Base-by-base conservation (phyloP, 192 early-diverging fungal species). In the Mycoemilia scoparia region DNA sequence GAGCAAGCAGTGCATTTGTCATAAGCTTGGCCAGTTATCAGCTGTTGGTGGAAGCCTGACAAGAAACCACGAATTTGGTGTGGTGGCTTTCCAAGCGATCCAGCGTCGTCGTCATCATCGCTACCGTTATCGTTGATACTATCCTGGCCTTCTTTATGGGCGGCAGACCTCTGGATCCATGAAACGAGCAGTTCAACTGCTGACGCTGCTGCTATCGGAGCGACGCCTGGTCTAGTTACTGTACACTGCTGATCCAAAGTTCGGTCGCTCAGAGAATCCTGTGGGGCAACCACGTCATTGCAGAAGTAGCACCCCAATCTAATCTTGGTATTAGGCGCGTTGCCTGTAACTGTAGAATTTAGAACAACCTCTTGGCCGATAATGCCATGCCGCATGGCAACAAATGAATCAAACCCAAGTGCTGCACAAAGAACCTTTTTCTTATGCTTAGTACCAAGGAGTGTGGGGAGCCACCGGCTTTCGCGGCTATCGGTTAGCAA, bases 211-310 rank as follows among this genome's bases (percentile, higher is more conserved):
- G 93, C 87, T 30, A 95, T 67, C 3, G 82, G 76, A 7, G 90
- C 77, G n/a, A 98, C 48, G 3, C 93, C 93, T 3, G 93, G 93
- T 12, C 93, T 68, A 2, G 93, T 91, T 4, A 98, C 93, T 0
- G 93, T 98, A 51, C 93, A 98, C 69, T 91, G 86, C 49, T 98
- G 93, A 50, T 98, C 93, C 29, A 98, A 60, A 0, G 90, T 90
- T 22, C 93, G 69, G 55, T 92, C 87, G 7, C 71, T 77, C 4
- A 95, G 64, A 11, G 93, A 93, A 59, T 97, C 89, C 0, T 74
- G 69, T 2, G 93, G 90, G n/a, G 85, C 88, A 11, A 98, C 88
- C 37, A 98, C 75, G 43, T 98, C 93, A 52, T 90, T 92, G 66
- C 93, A 98, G 41, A 85, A 98, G 46, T 98, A 98, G 43, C 93